These are phyloP conservation scores for Neostapfia colusana DNA, from an alignment of 176 grass and related monocot genomes.

Conservation along the genomic window DNA sequence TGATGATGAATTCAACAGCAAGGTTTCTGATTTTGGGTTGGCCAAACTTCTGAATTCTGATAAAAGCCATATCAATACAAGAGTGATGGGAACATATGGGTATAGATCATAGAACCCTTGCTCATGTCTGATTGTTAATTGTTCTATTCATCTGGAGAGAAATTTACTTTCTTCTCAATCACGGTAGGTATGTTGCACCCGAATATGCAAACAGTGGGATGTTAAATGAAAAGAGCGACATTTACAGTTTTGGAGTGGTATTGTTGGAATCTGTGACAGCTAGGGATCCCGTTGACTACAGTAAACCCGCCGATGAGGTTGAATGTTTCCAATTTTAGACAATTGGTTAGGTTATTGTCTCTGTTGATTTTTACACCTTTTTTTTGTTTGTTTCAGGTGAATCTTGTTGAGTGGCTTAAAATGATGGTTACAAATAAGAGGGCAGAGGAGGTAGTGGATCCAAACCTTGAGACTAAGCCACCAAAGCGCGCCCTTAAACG, in stretches of 20 bases:
- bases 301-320: slow-evolving; percentile 78
- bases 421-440: slow-evolving; percentile 76
- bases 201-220: slow-evolving; percentile 93
- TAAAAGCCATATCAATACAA: slow-evolving; percentile 82
- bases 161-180: slow-evolving; percentile 43
- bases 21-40: slow-evolving; percentile 96
- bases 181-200: slow-evolving; percentile 82
- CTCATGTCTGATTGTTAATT: not conserved
- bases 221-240: slow-evolving; percentile 95
- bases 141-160: slow-evolving; percentile 14
- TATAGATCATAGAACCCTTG: slow-evolving; percentile 32
- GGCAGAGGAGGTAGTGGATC: slow-evolving; percentile 85
- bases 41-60: slow-evolving; percentile 94
- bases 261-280: slow-evolving; percentile 83
- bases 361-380: not conserved
- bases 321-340: slow-evolving; percentile 8
- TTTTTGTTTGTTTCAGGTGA: slow-evolving; percentile 58
- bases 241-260: slow-evolving; percentile 97
- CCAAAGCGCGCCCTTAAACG: slow-evolving; percentile 76
- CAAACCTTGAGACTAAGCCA: slow-evolving; percentile 64
- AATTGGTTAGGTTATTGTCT: not conserved
- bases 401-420: slow-evolving; percentile 95
- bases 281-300: slow-evolving; percentile 89
- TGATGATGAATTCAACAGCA: slow-evolving; percentile 80
- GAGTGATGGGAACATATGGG: slow-evolving; percentile 99